Conservation (phyloP, 805 yeast genomes). For the Candida coleopterorum region DNA sequence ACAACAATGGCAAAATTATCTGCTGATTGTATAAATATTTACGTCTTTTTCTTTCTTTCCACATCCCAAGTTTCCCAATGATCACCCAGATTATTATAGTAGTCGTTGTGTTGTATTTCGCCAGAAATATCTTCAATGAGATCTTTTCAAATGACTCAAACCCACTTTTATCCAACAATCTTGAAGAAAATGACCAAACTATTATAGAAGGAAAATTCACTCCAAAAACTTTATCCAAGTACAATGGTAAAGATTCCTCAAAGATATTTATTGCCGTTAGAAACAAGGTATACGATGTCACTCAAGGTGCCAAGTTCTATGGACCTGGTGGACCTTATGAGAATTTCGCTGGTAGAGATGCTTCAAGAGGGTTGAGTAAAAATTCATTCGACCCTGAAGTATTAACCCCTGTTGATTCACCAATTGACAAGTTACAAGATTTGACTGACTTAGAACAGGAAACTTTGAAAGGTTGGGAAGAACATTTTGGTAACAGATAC, state of each 20-base stretch:
- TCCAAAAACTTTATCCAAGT: slow-evolving; percentile 67
- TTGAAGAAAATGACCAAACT: slow-evolving; percentile 20
- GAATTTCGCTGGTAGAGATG: slow-evolving; percentile 94
- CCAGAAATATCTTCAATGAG: slow-evolving; percentile 25
- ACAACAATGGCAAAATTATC: no score
- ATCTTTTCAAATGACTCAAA: slow-evolving; percentile 14
- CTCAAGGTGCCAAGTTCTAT: slow-evolving; percentile 75
- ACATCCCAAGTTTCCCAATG: no score
- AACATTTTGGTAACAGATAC: slow-evolving; percentile 77
- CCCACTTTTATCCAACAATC: slow-evolving; percentile 21
- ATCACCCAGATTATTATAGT: slow-evolving; percentile 27
- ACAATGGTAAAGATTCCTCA: slow-evolving; percentile 75
- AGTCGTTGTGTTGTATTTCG: slow-evolving; percentile 26
- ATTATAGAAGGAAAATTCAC: slow-evolving; percentile 57
- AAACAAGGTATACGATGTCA: slow-evolving; percentile 82
- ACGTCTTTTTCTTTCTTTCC: no score
- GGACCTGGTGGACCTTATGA: slow-evolving; percentile 96
- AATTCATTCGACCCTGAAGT: slow-evolving; percentile 73
- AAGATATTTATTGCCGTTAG: slow-evolving; percentile 82
- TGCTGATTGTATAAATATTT: no score
- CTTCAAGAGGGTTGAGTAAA: slow-evolving; percentile 84
- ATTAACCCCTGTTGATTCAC: slow-evolving; percentile 67
- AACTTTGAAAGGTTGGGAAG: slow-evolving; percentile 80
- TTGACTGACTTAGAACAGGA: slow-evolving; percentile 56
- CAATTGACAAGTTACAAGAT: slow-evolving; percentile 68